Evolutionary conservation across 495 filamentous ascomycete genomes (phyloP), one percentile per base, ranked within the genome.

Genomic region (Daldinia decipiens): DNA sequence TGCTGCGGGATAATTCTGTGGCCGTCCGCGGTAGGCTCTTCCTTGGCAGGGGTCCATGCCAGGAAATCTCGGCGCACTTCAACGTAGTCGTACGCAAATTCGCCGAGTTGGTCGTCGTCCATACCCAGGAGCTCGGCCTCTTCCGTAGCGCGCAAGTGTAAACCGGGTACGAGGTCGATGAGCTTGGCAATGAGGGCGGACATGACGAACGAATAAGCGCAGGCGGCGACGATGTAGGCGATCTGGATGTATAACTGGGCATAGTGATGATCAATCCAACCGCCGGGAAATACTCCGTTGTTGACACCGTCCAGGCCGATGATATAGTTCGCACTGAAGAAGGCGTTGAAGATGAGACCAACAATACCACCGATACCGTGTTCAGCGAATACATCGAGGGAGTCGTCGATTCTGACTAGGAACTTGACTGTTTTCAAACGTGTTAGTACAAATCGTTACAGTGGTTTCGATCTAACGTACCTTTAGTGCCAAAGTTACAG

Each of bases 21-120:
- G 67, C 90, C 82, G 74, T 90, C 86, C 45, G 90, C 87, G 53
- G 85, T 86, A 34, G 81, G 82, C 69, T 90, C 90, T 36, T 91
- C 89, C 79, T 92, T 92, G 62, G 93, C 91, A 0, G 95, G 95
- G 4, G 93, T 97, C 95, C 95, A 99, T 51, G 95, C 95, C 15
- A 98, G 88, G 84, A 97, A 99, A 79, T 99, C 95, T 66, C 95
- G 89, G 63, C 95, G 90, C 67, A 99, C 95, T 84, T 99, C 95
- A 72, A 99, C 95, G 79, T 99, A 99, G 81, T 99, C 95, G 83
- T 99, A 99, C 6, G 95, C 96, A 77, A 99, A 99, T 80, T 99
- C 95, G 76, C 95, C 95, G 36, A 98, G 91, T 78, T 99, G 95
- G 82, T 99, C 95, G 78, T 98, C 96, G 73, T 99, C 95, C 94